Base-by-base conservation (phyloP, 371 early-diverging fungal species). In the Mortierella sp. region DNA sequence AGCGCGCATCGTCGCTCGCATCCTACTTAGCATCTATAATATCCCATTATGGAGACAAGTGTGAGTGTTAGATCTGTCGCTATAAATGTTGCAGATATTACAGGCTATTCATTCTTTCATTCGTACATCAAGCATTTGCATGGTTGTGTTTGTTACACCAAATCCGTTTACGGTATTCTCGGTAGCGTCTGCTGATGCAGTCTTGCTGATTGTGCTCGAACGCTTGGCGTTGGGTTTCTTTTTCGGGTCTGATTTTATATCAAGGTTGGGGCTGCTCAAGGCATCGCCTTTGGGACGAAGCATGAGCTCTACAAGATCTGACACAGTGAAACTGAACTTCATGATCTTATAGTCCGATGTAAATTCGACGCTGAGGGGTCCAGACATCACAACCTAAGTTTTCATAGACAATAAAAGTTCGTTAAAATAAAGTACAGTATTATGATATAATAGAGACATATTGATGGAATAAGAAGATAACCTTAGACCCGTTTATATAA, bases 161-260 rank as follows among this genome's bases (percentile, higher is more conserved):
- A 65, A 77, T 24, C 69, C 77, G 40, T 72, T 77, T 8, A 77
- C 61, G 21, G 58, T 50, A 38, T 32, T 64, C 47, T 77, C 77
- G 10, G 72, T 68, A 41, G 68, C 55, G n/a, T 21, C 43, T 4
- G 50, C 36, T 13, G 48, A 9, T 4, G 47, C 8, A n/a, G 50
- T 63, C 24, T 72, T 77, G 1, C 15, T 8, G 1, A 65, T 11
- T 2, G 71, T 38, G 28, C 15, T 24, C 1, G 50, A 6, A 5
- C 64, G 67, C 57, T 77, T 77, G 15, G 69, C 24, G 24, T 50
- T 45, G 10, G 57, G 41, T 60, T 69, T 77, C 43, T 72, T 72
- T 40, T 72, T 77, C 0, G 48, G 58, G n/a, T 77, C 77, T 5
- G 38, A 19, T 41, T 77, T 77, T 7, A 28, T 40, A 3, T 77